These are phyloP conservation scores for Chlamydomonas incerta DNA, from an alignment of 139 green algal genomes.

Conservation along the genomic window DNA sequence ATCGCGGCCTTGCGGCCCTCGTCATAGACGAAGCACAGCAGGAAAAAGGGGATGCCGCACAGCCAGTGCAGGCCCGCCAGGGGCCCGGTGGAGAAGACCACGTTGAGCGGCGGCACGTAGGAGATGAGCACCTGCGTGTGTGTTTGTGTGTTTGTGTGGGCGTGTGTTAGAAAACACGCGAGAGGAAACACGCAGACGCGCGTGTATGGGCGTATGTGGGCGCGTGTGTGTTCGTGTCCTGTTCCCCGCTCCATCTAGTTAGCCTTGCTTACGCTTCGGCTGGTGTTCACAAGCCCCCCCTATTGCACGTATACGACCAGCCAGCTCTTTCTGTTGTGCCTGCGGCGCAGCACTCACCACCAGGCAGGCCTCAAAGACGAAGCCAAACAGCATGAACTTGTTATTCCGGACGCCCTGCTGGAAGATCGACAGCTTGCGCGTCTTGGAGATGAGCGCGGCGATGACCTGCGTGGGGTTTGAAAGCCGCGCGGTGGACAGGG, in stretches of 20 bases:
- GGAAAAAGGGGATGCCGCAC: slow-evolving; percentile 68
- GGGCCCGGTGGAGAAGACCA: slow-evolving; percentile 75
- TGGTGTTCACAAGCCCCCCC: too few species aligned
- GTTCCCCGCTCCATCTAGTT: too few species aligned
- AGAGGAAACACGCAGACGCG: too few species aligned
- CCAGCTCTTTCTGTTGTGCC: too few species aligned
- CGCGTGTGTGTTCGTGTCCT: too few species aligned
- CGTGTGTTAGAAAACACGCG: too few species aligned
- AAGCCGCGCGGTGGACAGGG: too few species aligned
- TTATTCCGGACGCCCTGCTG: slow-evolving; percentile 52
- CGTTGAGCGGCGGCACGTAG: slow-evolving; percentile 75
- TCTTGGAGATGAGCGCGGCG: slow-evolving; percentile 85
- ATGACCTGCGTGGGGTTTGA: slow-evolving; percentile 38
- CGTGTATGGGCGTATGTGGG: too few species aligned
- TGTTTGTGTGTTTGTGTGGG: too few species aligned
- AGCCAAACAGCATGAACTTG: slow-evolving; percentile 73
- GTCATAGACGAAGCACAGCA: slow-evolving; percentile 82
- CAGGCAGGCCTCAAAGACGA: slow-evolving; percentile 74
- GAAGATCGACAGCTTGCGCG: slow-evolving; percentile 78
- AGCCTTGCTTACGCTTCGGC: too few species aligned
- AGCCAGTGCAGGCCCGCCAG: slow-evolving; percentile 78
- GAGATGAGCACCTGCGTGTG: slow-evolving; percentile 45
- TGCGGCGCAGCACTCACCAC: slow-evolving; percentile 18
- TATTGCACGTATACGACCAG: too few species aligned
- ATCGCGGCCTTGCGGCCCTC: slow-evolving; percentile 79